phyloP scores from a whole-genome alignment of 805 yeast genomes.

The Teunomyces atbi region DNA sequence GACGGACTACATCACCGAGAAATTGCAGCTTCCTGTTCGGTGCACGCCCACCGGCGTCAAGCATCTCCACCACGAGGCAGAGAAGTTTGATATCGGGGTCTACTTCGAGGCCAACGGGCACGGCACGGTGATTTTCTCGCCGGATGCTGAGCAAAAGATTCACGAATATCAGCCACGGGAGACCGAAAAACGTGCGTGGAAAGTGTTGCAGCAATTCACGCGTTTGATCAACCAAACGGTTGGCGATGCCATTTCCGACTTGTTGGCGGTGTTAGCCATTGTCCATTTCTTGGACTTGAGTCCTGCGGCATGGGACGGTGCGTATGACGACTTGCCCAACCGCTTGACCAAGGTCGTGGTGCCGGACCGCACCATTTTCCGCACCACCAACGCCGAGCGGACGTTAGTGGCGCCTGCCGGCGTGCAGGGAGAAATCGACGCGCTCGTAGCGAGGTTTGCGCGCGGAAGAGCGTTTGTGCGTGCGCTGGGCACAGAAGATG shows the following conservation, averaged over 20 bases:
- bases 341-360: slow-evolving; percentile 78
- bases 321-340: slow-evolving; percentile 86
- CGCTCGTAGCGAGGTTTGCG: slow-evolving; percentile 50
- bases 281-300: slow-evolving; percentile 53
- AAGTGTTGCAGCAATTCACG: slow-evolving; percentile 58
- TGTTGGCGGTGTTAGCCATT: slow-evolving; percentile 72
- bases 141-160: slow-evolving; percentile 39
- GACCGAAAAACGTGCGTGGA: slow-evolving; percentile 31
- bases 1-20: slow-evolving; percentile 63
- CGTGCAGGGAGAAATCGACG: slow-evolving; percentile 71
- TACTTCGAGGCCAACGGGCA: slow-evolving; percentile 99
- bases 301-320: slow-evolving; percentile 71
- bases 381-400: slow-evolving; percentile 90
- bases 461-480: slow-evolving; percentile 88
- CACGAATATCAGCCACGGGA: slow-evolving; percentile 42
- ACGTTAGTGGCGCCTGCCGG: slow-evolving; percentile 73
- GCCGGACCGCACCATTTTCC: slow-evolving; percentile 72
- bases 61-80: slow-evolving; percentile 91
- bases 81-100: slow-evolving; percentile 81
- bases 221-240: slow-evolving; percentile 90
- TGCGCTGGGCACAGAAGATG: slow-evolving; percentile 97
- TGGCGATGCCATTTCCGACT: slow-evolving; percentile 97
- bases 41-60: slow-evolving; percentile 97
- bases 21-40: slow-evolving; percentile 69
- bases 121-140: slow-evolving; percentile 87